Percentiles rank a stretch among this genome's conserved stretches.
Evolutionary conservation across 768 basidiomycete genomes (phyloP).

Genomic region (Russula vinacea): DNA sequence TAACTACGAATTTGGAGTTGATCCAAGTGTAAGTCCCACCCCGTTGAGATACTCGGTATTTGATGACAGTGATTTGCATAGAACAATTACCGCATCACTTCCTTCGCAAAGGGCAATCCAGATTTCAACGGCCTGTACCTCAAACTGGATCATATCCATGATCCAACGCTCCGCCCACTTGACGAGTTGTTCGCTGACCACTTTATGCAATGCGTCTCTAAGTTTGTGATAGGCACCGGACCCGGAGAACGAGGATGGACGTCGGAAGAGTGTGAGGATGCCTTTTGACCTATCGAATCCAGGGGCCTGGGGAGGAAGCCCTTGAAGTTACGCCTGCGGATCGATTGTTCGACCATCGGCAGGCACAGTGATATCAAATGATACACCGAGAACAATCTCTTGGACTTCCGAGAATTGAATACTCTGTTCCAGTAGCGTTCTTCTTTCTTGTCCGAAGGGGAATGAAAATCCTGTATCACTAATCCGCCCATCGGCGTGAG

Average conservation of each 20-base stretch:
- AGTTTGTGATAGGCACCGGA: slow-evolving; percentile 4
- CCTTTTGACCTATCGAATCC: no score
- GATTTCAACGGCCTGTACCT: background rate
- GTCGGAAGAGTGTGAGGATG: background rate
- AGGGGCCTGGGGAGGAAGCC: no score
- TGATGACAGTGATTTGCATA: background rate
- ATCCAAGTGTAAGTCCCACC: slow-evolving; percentile 9
- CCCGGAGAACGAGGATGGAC: background rate
- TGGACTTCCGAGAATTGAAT: no score
- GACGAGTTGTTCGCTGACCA: slow-evolving; percentile 10
- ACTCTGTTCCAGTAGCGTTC: no score
- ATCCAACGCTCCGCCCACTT: slow-evolving; percentile 11
- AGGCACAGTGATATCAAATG: no score
- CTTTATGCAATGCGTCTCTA: background rate
- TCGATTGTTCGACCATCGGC: no score
- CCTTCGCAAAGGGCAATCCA: slow-evolving; percentile 2
- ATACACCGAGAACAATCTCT: no score
- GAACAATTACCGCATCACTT: slow-evolving; percentile 2
- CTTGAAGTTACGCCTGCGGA: no score
- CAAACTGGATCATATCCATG: slow-evolving; percentile 6
- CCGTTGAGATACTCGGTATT: background rate
- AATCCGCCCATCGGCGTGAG: no score
- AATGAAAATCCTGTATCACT: no score
- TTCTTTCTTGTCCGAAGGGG: no score
- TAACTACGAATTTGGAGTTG: slow-evolving; percentile 4